phyloP scores from a whole-genome alignment of 257 asterid genomes.

The Schizonepeta tenuifolia region DNA sequence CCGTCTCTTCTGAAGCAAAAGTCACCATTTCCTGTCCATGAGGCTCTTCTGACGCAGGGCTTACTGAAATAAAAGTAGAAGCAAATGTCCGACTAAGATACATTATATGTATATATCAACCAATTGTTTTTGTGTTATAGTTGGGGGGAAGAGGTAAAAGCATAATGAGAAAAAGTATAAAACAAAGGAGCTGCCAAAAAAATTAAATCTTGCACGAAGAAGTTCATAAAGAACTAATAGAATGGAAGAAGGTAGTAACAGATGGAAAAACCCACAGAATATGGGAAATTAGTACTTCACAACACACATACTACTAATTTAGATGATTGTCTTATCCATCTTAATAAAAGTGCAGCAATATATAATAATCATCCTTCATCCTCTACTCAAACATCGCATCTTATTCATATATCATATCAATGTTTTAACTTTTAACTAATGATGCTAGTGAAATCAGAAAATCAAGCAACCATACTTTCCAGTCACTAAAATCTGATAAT shows the following conservation, averaged over 20 bases:
- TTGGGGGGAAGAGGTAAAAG: neutral
- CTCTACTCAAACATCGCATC: conserved; percentile 2
- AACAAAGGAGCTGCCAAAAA: neutral
- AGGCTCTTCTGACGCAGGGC: conserved; percentile 47
- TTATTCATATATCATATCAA: neutral
- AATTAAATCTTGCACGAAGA: neutral
- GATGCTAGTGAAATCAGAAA: neutral
- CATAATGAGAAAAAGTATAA: neutral
- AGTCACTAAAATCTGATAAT: neutral
- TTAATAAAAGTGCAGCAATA: neutral
- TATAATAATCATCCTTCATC: neutral
- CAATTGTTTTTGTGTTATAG: neutral
- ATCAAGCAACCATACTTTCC: neutral
- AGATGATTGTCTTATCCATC: conserved; percentile 2
- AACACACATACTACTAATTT: neutral
- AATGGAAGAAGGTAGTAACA: neutral
- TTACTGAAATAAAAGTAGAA: conserved; percentile 42
- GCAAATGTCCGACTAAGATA: conserved; percentile 23
- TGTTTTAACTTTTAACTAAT: neutral
- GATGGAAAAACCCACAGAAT: conserved; percentile 1
- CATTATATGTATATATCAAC: conserved; percentile 8
- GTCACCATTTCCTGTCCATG: conserved; percentile 69
- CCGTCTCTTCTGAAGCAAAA: conserved; percentile 60
- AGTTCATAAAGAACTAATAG: neutral
- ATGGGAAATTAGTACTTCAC: conserved; percentile 5